Evolutionary conservation across 2,329 filamentous ascomycete genomes (phyloP), one percentile per base, ranked within the genome.

Genomic region (Trichoderma afroharzianum): DNA sequence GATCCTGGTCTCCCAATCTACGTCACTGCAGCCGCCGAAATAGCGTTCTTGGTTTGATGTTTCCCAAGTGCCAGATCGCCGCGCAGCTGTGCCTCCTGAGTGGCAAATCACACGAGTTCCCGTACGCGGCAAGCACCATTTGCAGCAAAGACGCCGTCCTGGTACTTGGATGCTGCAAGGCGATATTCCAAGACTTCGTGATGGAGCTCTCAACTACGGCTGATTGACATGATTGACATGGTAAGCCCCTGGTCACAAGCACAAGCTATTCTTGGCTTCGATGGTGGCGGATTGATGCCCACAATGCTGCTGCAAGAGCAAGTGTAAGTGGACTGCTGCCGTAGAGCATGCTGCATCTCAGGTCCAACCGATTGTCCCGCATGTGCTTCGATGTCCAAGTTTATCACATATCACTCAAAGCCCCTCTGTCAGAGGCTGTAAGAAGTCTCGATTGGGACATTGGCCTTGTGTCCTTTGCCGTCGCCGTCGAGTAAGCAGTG

Each of bases 21-120:
- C 68, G 68, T 70, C 68, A 70, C 68, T 28, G 58, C 43, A 63
- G 58, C 55, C 57, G 30, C 28, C 26, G 21, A 62, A 32, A 6
- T 26, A 47, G 36, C 53, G 15, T 15, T 15, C 24, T 67, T 26
- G 55, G 8, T 68, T 50, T 24, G 64, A 39, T 50, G 55, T 39
- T 58, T 6, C 53, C 0, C 18, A 58, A 68, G 36, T 15, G 21
- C 33, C n/a, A 68, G 64, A 61, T 61, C 55, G n/a, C 6, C 36
- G 15, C 32, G 24, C 33, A 58, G 50, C 47, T 28, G n/a, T 55
- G n/a, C 47, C 32, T 24, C 32, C 32, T 26, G 26, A 24, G 53
- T 47, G 33, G 36, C 32, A 62, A 59, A 21, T 58, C 33, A 43
- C 33, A 43, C 53, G 53, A 68, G 53, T 9, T 8, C 11, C 6